phyloP scores from a whole-genome alignment of 192 early-diverging fungal species.

The Backusella mclennaniae region DNA sequence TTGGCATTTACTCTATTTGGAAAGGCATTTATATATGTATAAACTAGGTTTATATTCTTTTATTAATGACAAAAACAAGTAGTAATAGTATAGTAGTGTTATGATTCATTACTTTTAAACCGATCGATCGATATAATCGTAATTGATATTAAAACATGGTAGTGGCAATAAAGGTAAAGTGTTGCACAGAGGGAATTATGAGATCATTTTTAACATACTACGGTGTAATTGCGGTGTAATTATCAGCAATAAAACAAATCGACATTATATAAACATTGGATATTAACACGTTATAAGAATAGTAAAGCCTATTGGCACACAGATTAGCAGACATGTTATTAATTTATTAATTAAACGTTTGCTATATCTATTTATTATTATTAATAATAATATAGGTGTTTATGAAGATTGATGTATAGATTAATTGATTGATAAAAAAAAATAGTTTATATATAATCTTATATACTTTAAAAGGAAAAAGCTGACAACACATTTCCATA shows the following conservation, averaged over 20 bases:
- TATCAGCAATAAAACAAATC: not conserved
- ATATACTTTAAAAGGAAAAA: not conserved
- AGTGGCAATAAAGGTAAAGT: not conserved
- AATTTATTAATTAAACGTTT: not conserved
- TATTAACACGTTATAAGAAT: too few relatives aligned
- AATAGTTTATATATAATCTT: not conserved
- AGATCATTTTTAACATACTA: not conserved
- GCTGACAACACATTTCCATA: not conserved
- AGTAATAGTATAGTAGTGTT: not conserved
- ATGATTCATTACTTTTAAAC: not conserved
- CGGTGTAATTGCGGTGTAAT: not conserved
- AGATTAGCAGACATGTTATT: not conserved
- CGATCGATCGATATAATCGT: not conserved
- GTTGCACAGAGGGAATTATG: not conserved
- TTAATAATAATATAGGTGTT: not conserved
- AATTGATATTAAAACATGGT: not conserved
- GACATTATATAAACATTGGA: too few relatives aligned
- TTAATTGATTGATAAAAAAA: too few relatives aligned
- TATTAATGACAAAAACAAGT: not conserved
- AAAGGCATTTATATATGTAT: not conserved
- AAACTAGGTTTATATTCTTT: not conserved
- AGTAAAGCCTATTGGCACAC: not conserved
- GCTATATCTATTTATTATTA: not conserved
- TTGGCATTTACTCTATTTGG: not conserved
- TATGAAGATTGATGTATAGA: not conserved